These are phyloP conservation scores for Rostrohypoxylon terebratum DNA, from an alignment of 495 filamentous ascomycete genomes.

Conservation along the genomic window DNA sequence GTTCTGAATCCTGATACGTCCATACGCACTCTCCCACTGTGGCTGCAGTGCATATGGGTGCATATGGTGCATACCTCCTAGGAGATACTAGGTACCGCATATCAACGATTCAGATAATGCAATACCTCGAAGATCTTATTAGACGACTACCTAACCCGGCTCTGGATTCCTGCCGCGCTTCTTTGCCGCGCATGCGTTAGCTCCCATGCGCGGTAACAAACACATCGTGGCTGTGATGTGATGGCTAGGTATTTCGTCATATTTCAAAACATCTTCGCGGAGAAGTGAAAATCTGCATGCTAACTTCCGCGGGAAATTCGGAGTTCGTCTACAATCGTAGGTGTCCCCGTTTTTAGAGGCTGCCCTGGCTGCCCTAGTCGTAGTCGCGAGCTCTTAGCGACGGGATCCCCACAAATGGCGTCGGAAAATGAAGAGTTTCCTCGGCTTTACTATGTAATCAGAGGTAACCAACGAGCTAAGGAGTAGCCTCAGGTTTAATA, in stretches of 20 bases:
- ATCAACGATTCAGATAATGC: slow-evolving; percentile 30
- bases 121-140: slow-evolving; percentile 46
- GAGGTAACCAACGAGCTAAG: slow-evolving; percentile 36
- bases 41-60: slow-evolving; percentile 23
- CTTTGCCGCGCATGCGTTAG: slow-evolving; percentile 30
- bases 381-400: slow-evolving; percentile 1
- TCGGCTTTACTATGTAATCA: slow-evolving; percentile 10
- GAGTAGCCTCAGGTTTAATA: background rate
- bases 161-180: slow-evolving; percentile 7
- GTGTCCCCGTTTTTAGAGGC: background rate
- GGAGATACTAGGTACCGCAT: slow-evolving; percentile 20
- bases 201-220: slow-evolving; percentile 22
- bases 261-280: slow-evolving; percentile 19
- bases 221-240: slow-evolving; percentile 30
- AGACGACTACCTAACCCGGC: slow-evolving; percentile 31
- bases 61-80: background rate
- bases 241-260: slow-evolving; percentile 28
- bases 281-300: slow-evolving; percentile 2
- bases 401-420: slow-evolving; percentile 20
- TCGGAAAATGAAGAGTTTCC: slow-evolving; percentile 1
- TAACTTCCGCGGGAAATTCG: slow-evolving; percentile 21
- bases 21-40: slow-evolving; percentile 25
- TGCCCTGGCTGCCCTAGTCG: slow-evolving; percentile 4
- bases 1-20: slow-evolving; percentile 18
- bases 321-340: background rate